Evolutionary conservation across 495 filamentous ascomycete species (phyloP).

Genomic region (Penicillium cataractarum): DNA sequence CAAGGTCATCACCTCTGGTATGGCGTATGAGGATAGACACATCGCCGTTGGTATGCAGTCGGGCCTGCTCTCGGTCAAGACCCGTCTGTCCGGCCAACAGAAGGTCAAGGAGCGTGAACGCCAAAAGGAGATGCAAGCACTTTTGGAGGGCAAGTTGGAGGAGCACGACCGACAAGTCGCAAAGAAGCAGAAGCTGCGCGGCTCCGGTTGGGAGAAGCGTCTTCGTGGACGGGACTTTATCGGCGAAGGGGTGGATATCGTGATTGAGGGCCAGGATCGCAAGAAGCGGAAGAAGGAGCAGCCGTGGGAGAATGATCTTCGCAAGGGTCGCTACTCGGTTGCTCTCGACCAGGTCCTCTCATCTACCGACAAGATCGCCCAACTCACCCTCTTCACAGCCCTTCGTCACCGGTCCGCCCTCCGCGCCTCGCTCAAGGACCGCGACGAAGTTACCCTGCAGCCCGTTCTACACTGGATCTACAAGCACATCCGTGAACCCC

Average conservation of each 20-base stretch:
- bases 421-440: slow-evolving; percentile 73
- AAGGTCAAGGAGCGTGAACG: slow-evolving; percentile 77
- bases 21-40: slow-evolving; percentile 77
- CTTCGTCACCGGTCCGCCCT: slow-evolving; percentile 87
- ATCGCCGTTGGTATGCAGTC: slow-evolving; percentile 93
- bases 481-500: slow-evolving; percentile 75
- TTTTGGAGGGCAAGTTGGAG: slow-evolving; percentile 75
- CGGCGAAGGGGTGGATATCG: slow-evolving; percentile 83
- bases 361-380: slow-evolving; percentile 54
- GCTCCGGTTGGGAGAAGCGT: slow-evolving; percentile 68
- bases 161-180: slow-evolving; percentile 68
- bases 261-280: slow-evolving; percentile 75
- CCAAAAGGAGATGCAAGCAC: slow-evolving; percentile 82
- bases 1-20: slow-evolving; percentile 67
- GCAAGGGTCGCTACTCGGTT: slow-evolving; percentile 72
- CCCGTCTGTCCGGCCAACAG: slow-evolving; percentile 79
- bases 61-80: slow-evolving; percentile 84
- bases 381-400: slow-evolving; percentile 78
- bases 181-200: slow-evolving; percentile 66
- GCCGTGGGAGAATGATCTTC: slow-evolving; percentile 78
- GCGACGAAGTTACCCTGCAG: slow-evolving; percentile 81
- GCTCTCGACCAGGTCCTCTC: slow-evolving; percentile 81
- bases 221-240: slow-evolving; percentile 78
- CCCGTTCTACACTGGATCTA: slow-evolving; percentile 84
- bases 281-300: slow-evolving; percentile 62